These are phyloP conservation scores for Fraxinus anomala DNA, from an alignment of 257 asterid genomes.

Conservation along the genomic window DNA sequence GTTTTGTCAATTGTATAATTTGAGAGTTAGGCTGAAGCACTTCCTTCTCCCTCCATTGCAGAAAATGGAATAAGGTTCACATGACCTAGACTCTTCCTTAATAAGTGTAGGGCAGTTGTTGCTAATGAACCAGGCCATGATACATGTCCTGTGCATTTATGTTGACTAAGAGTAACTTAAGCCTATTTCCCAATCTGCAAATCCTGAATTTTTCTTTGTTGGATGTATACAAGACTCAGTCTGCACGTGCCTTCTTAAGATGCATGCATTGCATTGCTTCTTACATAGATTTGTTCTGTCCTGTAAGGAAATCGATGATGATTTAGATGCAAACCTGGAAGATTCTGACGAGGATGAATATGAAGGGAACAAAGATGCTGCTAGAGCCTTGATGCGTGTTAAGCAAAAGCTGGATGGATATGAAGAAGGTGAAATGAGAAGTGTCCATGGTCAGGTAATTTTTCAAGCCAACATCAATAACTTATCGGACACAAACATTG, in stretches of 20 bases:
- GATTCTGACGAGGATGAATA: slow-evolving; percentile 70
- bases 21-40: neutral
- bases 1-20: neutral
- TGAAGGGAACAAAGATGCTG: slow-evolving; percentile 97
- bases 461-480: slow-evolving; percentile 11
- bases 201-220: neutral
- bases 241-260: neutral
- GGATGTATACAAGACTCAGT: slow-evolving; percentile 6
- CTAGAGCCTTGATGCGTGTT: slow-evolving; percentile 96
- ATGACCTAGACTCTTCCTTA: neutral
- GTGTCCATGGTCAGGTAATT: slow-evolving; percentile 88
- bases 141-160: neutral
- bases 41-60: neutral
- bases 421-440: slow-evolving; percentile 98
- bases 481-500: neutral
- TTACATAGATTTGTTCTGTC: slow-evolving; percentile 25
- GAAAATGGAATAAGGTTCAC: neutral
- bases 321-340: slow-evolving; percentile 66
- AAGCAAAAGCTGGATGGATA: slow-evolving; percentile 99
- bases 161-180: neutral
- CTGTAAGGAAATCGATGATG: slow-evolving; percentile 76
- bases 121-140: neutral
- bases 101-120: neutral
- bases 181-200: neutral
- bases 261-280: slow-evolving; percentile 25